Base-by-base conservation (phyloP, 1,284 basidiomycete species). In the Puccinia coronata region DNA sequence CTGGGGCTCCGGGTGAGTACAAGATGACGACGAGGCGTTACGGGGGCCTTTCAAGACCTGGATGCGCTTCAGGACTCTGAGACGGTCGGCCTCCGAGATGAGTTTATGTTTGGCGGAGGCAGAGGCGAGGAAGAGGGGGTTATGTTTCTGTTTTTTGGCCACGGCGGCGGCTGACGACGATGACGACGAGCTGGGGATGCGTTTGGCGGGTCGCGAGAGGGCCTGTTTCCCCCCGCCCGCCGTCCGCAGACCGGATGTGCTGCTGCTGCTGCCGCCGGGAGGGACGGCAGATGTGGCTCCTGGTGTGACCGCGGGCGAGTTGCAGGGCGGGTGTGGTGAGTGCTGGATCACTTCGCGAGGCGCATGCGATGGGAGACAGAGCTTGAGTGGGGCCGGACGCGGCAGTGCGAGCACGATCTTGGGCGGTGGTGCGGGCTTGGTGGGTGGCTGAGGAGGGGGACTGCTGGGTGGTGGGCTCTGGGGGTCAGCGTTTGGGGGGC, bases 121-220 rank as follows among this genome's bases (percentile, higher is more conserved):
- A 18, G 61, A 43, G 61, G 4, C n/a, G 61, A 65, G 34, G 31
- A 65, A 65, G 34, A 65, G 39, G 61, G 61, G 39, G 18, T 65
- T 65, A 34, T 39, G 36, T 20, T 57, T 57, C 25, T 57, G 55
- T 57, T 57, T 57, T 25, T 57, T 57, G n/a, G 55, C n/a, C 2
- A 9, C 14, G 6, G 55, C 11, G 2, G 16, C n/a, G 9, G 25
- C 8, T 9, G 25, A 9, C 28, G 55, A 28, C 11, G 55, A 57
- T 20, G 39, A 36, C 1, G 61, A n/a, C 9, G 55, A 57, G 61
- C 23, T 18, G 4, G 61, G 34, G n/a, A n/a, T n/a, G n/a, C n/a
- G n/a, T 65, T 36, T 20, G 23, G 9, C 2, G 61, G 31, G 9
- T 14, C 34, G 61, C 20, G 36, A 39, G 34, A 43, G 61, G 14